These are phyloP conservation scores for Nymphaea thermarum DNA, from an alignment of 164 flowering plant species.

Conservation along the genomic window DNA sequence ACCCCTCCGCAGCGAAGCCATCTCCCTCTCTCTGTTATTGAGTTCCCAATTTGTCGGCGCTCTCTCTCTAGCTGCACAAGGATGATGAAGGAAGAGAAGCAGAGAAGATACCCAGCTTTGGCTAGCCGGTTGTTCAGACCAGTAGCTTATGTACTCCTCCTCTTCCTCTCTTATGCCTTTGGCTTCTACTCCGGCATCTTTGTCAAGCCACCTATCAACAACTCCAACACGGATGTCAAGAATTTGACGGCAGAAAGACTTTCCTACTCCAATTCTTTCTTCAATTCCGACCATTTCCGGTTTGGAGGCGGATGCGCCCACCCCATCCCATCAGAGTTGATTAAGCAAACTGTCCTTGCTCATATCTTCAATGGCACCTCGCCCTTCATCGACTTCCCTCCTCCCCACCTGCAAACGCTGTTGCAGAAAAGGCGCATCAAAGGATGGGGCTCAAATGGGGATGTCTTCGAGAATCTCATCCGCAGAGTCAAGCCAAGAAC, in stretches of 20 bases:
- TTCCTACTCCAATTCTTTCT: not conserved
- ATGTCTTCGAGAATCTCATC: conserved; percentile 55
- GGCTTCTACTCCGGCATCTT: conserved; percentile 27
- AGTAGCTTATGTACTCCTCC: conserved; percentile 16
- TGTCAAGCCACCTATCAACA: not conserved
- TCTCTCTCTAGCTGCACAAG: not conserved
- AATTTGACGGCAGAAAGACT: not conserved
- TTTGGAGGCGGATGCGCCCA: conserved; percentile 27
- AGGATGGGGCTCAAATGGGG: conserved; percentile 70
- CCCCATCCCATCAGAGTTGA: conserved; percentile 24
- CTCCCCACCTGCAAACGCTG: conserved; percentile 24
- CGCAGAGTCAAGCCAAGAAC: conserved; percentile 35
- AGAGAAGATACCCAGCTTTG: not conserved
- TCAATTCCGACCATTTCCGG: conserved; percentile 24
- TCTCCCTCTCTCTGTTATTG: not conserved
- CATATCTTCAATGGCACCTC: conserved; percentile 42
- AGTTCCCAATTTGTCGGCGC: not conserved
- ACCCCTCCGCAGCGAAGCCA: not conserved
- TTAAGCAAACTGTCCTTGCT: conserved; percentile 33
- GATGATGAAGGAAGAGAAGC: conserved; percentile 8
- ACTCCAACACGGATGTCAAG: not conserved
- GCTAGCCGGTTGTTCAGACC: conserved; percentile 9
- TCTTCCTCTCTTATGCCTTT: conserved; percentile 24
- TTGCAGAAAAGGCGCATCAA: conserved; percentile 24
- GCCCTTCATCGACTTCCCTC: conserved; percentile 50